Base-by-base conservation (phyloP, 2,329 filamentous ascomycete genomes). In the Helotiales sp. region DNA sequence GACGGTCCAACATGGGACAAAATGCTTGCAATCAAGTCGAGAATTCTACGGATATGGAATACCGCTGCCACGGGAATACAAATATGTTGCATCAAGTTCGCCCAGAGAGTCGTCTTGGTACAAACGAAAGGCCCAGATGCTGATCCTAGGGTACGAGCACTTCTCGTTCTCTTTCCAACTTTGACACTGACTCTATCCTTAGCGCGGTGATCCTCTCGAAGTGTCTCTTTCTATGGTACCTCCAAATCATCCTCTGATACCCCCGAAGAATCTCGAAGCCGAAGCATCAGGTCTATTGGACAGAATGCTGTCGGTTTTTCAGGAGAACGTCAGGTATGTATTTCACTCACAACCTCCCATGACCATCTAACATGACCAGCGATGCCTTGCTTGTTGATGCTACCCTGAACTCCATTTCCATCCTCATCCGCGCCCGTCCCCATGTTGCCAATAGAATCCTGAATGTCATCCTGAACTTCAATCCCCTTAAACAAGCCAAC, bases 41-140 rank as follows among this genome's bases (percentile, higher is more conserved):
- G 87, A 67, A 95, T 99, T 65, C 75, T 99, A 59, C 86, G 85
- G 59, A 86, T 95, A 69, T 97, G 96, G 93, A 93, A 97, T 67
- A 83, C 80, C 42, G 87, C 90, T 17, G 77, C 84, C 13, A 81
- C 88, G 12, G 88, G 91, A 2, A 84, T 98, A 62, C 88, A 88
- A 67, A 88, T 98, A 72, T 96, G 92, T 79, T 98, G 95, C 77
- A 88, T 98, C 81, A 99, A 99, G 75, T 99, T 99, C 73, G 88
- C 91, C 34, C 93, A 99, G 76, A 87, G 91, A 63, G 91, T 98
- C 44, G 89, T 99, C 44, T 83, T 97, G 64, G 90, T 92, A 17
- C 93, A 99, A 74, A 97, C 91, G 10, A 86, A 88, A n/a, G 91
- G 91, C 47, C 77, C 88, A 58, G 89, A 90, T 65, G 80, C 85